Evolutionary conservation across 2,329 filamentous ascomycete species (phyloP).

Genomic region (Phaeosphaeriaceae sp.): DNA sequence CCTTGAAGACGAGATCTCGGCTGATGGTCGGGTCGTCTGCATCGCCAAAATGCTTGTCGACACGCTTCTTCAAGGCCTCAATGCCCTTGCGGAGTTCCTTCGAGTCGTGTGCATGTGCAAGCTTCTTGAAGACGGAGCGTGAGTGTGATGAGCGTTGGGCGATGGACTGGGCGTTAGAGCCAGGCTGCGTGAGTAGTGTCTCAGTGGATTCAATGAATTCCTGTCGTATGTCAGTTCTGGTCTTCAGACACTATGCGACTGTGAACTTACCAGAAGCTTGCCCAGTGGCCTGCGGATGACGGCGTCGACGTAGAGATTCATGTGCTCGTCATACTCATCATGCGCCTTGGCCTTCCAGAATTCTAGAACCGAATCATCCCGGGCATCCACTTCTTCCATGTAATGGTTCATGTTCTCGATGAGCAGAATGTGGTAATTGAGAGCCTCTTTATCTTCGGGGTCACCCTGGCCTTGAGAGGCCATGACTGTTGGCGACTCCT

Average conservation of each 20-base stretch:
- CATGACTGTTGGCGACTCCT: constrained; percentile 63
- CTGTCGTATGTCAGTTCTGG: constrained; percentile 32
- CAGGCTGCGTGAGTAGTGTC: constrained; percentile 66
- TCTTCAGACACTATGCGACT: not conserved
- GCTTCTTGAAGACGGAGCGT: constrained; percentile 83
- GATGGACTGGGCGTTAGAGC: constrained; percentile 63
- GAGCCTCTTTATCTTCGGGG: constrained; percentile 90
- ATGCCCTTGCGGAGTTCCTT: constrained; percentile 91
- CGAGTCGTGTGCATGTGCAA: constrained; percentile 78
- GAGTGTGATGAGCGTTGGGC: constrained; percentile 83
- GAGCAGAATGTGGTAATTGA: constrained; percentile 95
- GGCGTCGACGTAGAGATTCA: constrained; percentile 83
- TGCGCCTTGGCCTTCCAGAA: constrained; percentile 82
- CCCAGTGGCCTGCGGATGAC: constrained; percentile 89
- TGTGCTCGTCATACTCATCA: constrained; percentile 82
- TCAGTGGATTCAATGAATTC: constrained; percentile 93
- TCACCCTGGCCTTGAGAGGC: constrained; percentile 64
- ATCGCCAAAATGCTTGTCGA: constrained; percentile 97
- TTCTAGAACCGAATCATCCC: constrained; percentile 76
- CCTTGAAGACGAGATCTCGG: constrained; percentile 64
- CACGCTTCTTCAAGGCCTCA: constrained; percentile 84
- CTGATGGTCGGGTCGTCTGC: constrained; percentile 76
- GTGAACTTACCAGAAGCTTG: constrained; percentile 70
- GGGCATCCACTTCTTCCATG: constrained; percentile 84
- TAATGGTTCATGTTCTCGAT: constrained; percentile 99